Evolutionary conservation across 2,329 filamentous ascomycete genomes (phyloP).

Genomic region (Paraphaeosphaeria minitans): DNA sequence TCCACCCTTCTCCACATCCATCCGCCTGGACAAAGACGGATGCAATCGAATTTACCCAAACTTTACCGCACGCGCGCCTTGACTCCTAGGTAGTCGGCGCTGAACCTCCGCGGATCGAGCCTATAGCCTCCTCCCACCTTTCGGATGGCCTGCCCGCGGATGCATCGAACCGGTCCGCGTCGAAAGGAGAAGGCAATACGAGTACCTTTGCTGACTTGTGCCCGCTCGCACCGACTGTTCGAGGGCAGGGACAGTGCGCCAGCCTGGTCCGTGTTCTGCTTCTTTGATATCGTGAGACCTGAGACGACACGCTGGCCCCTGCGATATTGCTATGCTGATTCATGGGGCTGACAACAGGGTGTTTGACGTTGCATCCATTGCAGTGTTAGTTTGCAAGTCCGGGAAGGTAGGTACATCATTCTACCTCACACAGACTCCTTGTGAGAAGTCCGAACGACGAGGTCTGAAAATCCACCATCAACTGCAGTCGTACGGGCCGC

Average conservation of each 20-base stretch:
- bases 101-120: neutral
- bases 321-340: no score
- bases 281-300: no score
- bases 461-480: no score
- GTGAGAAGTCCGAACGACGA: no score
- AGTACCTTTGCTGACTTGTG: no score
- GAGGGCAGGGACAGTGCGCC: neutral
- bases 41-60: slow-evolving; percentile 1
- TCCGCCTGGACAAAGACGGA: neutral
- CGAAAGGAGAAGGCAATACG: neutral
- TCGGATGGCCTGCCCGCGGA: neutral
- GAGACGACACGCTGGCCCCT: no score
- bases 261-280: no score
- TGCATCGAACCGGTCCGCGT: slow-evolving; percentile 1
- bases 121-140: neutral
- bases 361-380: neutral
- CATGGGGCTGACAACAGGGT: no score
- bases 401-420: neutral
- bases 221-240: neutral
- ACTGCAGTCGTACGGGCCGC: no score
- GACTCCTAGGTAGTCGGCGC: neutral
- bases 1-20: slow-evolving; percentile 6
- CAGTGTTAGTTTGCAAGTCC: neutral
- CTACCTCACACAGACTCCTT: neutral
- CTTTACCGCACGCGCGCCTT: neutral